Evolutionary conservation across 805 yeast genomes (phyloP), one percentile per base, ranked within the genome.

Genomic region (Millerozyma miso): DNA sequence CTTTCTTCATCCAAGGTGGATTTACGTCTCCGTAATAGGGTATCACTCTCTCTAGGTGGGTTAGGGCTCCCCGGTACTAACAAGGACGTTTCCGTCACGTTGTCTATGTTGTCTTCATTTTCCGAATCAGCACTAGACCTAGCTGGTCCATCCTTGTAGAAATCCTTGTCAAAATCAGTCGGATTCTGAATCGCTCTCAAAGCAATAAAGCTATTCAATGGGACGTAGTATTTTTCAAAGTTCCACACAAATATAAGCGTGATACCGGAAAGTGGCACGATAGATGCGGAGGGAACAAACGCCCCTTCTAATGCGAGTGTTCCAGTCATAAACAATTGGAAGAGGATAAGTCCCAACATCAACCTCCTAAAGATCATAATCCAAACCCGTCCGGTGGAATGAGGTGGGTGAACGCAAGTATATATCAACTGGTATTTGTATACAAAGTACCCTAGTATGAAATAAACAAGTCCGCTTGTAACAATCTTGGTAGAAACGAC

Each of bases 361-460:
- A 79, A 65, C 39, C 85, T 58, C 43, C 80, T 63, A 48, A 79
- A 78, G 4, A 80, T 77, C 62, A 79, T 74, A 2, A 83, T 83
- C 85, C 85, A 80, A 3, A 77, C 81, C 51, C 78, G 78, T 4
- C 85, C 85, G 0, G 85, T 80, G 12, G 83, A 77, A 56, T 80
- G 84, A 18, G 79, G 81, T 1, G 83, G 80, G 51, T 80, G 85
- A 19, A 80, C 82, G 66, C 73, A 74, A 44, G 80, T 74, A 57
- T 79, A 80, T 14, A 79, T 72, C 48, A 80, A 62, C 62, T 80
- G 85, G 52, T 80, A 80, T 58, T 80, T 80, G 59, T 78, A 80
- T 12, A 77, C 81, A 52, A 76, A 79, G 52, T 71, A 78, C 0
- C 84, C 85, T 29, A 80, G 53, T 8, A 70, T 57, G 47, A 80